phyloP scores from a whole-genome alignment of 306 rosid genomes.

The Trifolium dubium region DNA sequence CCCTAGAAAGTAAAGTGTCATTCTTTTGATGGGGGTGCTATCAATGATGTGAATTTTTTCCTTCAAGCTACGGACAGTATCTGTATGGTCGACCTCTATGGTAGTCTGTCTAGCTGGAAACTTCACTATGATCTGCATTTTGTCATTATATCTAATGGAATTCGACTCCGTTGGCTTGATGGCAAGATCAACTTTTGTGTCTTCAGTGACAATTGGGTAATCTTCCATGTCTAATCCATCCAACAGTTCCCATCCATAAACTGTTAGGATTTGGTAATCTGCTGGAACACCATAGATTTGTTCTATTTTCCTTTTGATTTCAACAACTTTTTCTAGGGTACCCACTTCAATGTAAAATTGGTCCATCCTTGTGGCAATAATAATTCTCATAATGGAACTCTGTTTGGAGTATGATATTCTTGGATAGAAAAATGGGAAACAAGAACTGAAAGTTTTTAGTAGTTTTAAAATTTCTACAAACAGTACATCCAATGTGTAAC shows the following conservation, averaged over 20 bases:
- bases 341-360: slow-evolving; percentile 64
- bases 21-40: slow-evolving; percentile 63
- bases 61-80: slow-evolving; percentile 74
- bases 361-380: slow-evolving; percentile 48
- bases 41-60: slow-evolving; percentile 77
- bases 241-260: slow-evolving; percentile 75
- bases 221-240: slow-evolving; percentile 95
- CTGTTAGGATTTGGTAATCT: slow-evolving; percentile 67
- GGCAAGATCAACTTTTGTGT: slow-evolving; percentile 76
- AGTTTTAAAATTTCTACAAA: slow-evolving; percentile 28
- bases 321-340: slow-evolving; percentile 61
- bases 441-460: slow-evolving; percentile 27
- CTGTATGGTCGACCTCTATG: slow-evolving; percentile 70
- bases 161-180: slow-evolving; percentile 45
- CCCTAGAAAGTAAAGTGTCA: slow-evolving; percentile 68
- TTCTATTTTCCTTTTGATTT: slow-evolving; percentile 75
- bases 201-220: slow-evolving; percentile 74
- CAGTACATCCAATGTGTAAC: slow-evolving; percentile 29
- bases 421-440: slow-evolving; percentile 21
- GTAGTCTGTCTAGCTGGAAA: slow-evolving; percentile 56
- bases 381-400: slow-evolving; percentile 51
- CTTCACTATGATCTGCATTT: slow-evolving; percentile 60
- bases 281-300: slow-evolving; percentile 65
- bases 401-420: slow-evolving; percentile 24
- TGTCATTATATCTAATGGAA: slow-evolving; percentile 31